Percentiles rank a stretch among this genome's conserved stretches.
Conservation (phyloP, 1,284 basidiomycete species). For the Neonothopanus nambi region DNA sequence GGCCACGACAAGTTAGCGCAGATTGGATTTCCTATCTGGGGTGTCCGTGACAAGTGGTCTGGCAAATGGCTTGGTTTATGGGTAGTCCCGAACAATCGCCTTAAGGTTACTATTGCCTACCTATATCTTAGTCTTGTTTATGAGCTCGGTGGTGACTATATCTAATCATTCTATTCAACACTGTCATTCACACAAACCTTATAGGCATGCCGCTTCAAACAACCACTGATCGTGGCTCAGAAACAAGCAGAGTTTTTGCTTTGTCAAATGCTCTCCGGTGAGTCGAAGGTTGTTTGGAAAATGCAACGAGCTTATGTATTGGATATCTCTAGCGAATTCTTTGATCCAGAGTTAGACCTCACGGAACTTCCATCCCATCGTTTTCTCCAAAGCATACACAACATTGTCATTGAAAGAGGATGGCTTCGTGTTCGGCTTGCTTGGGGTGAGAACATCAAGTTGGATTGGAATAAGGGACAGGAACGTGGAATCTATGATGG, state of each 20-base stretch:
- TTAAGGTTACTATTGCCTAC: slow-evolving; percentile 28
- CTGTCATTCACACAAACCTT: no score
- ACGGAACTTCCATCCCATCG: slow-evolving; percentile 28
- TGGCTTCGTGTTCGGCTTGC: slow-evolving; percentile 31
- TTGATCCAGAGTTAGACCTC: slow-evolving; percentile 21
- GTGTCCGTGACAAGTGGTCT: slow-evolving; percentile 28
- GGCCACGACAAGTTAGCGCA: slow-evolving; percentile 37
- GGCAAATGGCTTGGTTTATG: slow-evolving; percentile 32
- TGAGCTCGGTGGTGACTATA: slow-evolving; percentile 30
- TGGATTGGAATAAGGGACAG: slow-evolving; percentile 26
- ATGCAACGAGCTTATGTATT: not conserved
- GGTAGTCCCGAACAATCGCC: slow-evolving; percentile 37
- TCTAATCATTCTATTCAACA: no score
- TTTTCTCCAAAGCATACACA: slow-evolving; percentile 32
- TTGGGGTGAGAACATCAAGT: slow-evolving; percentile 31
- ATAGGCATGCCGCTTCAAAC: slow-evolving; percentile 35
- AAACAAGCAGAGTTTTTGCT: slow-evolving; percentile 31
- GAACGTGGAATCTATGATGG: slow-evolving; percentile 23
- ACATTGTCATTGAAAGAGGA: slow-evolving; percentile 34
- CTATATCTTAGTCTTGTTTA: slow-evolving; percentile 31
- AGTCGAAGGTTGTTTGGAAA: slow-evolving; percentile 2
- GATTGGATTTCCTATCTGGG: slow-evolving; percentile 39
- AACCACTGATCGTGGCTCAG: slow-evolving; percentile 35
- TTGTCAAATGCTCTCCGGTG: slow-evolving; percentile 33
- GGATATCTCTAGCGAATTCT: slow-evolving; percentile 21